A percentile compares a stretch with the other conserved stretches of the same genome.
These are phyloP conservation scores for Trichomonas tenax DNA, from an alignment of 208 protist genomes.

Conservation along the genomic window DNA sequence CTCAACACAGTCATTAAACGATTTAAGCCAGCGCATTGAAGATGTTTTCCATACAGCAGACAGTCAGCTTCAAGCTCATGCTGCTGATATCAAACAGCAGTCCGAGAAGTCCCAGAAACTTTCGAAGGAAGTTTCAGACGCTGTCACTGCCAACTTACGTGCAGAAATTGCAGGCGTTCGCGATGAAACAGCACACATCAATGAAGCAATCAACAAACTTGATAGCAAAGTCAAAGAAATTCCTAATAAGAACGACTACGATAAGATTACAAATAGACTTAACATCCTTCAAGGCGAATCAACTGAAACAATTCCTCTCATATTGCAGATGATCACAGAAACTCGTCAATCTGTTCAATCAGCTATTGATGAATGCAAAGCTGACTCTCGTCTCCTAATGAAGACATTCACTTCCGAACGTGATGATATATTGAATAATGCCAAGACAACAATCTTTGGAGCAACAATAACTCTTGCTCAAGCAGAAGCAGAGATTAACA, in stretches of 20 bases:
- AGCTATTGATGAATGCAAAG: neutral
- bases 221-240: neutral
- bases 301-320: neutral
- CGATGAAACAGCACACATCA: neutral
- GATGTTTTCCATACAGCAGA: neutral
- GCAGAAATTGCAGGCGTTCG: neutral
- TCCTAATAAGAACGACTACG: neutral
- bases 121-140: neutral
- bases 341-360: neutral
- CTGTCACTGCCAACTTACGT: neutral
- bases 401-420: neutral
- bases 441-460: neutral
- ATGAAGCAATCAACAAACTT: neutral
- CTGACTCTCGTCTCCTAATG: neutral
- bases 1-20: neutral
- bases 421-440: neutral
- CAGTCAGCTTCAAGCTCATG: neutral
- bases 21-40: neutral
- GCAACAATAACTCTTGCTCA: neutral
- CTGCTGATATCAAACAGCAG: neutral
- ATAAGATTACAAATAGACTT: neutral
- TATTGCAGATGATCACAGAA: neutral
- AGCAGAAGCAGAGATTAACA: neutral
- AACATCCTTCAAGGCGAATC: neutral
- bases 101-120: neutral